These are phyloP conservation scores for Exophiala sp. DNA, from an alignment of 2,329 filamentous ascomycete species.

Conservation along the genomic window DNA sequence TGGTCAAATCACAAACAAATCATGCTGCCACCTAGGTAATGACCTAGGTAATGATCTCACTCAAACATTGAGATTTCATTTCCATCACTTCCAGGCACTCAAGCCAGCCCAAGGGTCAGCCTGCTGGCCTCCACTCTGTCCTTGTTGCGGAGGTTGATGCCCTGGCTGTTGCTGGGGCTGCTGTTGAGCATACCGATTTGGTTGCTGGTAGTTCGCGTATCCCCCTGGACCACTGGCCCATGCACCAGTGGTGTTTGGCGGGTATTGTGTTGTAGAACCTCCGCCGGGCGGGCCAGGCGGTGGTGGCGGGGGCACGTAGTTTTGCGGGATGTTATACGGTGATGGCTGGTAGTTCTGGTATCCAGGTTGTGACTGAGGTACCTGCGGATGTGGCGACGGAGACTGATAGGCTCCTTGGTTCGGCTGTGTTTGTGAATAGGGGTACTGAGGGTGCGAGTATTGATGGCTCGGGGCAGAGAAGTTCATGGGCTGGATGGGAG, in stretches of 20 bases:
- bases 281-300: conserved; percentile 58
- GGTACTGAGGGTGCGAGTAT: conserved; percentile 20
- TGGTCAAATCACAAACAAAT: too few relatives aligned
- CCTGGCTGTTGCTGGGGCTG: conserved; percentile 35
- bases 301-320: conserved; percentile 65
- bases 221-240: conserved; percentile 51
- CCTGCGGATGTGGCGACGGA: conserved; percentile 22
- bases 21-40: too few relatives aligned
- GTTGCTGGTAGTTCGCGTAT: conserved; percentile 47
- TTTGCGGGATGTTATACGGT: conserved; percentile 52
- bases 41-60: too few relatives aligned
- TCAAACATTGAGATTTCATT: background rate
- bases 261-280: conserved; percentile 54
- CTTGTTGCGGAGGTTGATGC: conserved; percentile 9
- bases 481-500: conserved; percentile 20
- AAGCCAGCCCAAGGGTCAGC: conserved; percentile 68
- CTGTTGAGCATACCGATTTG: conserved; percentile 37
- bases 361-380: conserved; percentile 33
- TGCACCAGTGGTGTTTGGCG: conserved; percentile 32
- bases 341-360: conserved; percentile 39
- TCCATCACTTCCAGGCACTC: conserved; percentile 62
- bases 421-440: conserved; percentile 36
- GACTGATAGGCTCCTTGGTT: conserved; percentile 30
- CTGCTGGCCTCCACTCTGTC: conserved; percentile 17
- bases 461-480: conserved; percentile 25